Base-by-base conservation (phyloP, 202 grass and related monocot species). In the Cymbopogon flexuosus region DNA sequence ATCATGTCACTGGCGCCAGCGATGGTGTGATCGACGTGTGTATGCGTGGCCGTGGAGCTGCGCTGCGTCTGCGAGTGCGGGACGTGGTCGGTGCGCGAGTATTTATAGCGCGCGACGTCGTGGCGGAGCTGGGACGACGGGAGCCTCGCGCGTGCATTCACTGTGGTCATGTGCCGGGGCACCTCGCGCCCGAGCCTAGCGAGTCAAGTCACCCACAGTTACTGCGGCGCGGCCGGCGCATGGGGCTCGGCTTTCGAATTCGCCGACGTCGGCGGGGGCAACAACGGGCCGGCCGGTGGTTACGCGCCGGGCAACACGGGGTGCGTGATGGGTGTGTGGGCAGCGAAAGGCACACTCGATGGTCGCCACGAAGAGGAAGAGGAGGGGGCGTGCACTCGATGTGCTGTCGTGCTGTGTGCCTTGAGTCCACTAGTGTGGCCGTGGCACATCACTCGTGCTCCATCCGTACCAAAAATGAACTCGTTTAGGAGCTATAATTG, bases 111-210 rank as follows among this genome's bases (percentile, higher is more conserved):
- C 30, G 36, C 45, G 39, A 39, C 36, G 76, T 34, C 19, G 31
- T 14, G 65, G 27, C 18, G 65, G 31, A 33, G 31, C 1, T 4
- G 19, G 45, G 4, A 33, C 10, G 4, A 33, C 10, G 24, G 70
- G 83, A 86, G 88, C 83, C 60, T 81, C 43, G 59, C 14, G 46
- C 4, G n/a, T 23, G 73, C 81, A 69, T 85, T 88, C 77, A 88
- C 52, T 82, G 27, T 45, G 51, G 16, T 91, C 89, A 88, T 80
- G 64, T 30, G 77, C 81, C 3, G 8, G 52, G 34, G 27, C 65
- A 10, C 71, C 70, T 64, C 56, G 8, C 13, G 35, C 41, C 41
- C 62, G 33, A 67, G 59, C 79, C 43, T 15, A 41, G 10, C 47
- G 1, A 34, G n/a, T 0, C 51, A 56, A 21, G 7, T 2, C n/a